Base-by-base conservation (phyloP, 2,329 filamentous ascomycete species). In the Ceratocystiopsis minuta region DNA sequence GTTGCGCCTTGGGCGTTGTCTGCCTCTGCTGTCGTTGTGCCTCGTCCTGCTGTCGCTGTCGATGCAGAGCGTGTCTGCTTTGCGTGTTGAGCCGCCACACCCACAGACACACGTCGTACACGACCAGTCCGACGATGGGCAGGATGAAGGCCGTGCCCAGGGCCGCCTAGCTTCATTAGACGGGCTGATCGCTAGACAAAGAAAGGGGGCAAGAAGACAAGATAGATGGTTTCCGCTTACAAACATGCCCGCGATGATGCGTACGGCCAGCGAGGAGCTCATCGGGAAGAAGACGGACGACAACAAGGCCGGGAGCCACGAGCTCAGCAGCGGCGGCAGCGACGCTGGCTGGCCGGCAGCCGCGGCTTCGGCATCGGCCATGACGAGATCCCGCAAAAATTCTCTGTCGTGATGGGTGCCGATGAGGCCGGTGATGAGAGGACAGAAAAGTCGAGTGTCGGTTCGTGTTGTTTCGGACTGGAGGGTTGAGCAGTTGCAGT, bases 81-180 rank as follows among this genome's bases (percentile, higher is more conserved):
- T 56, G 45, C 34, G 51, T 53, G 44, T 52, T 52, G 11, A 64
- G 57, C 49, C 70, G 62, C 62, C 65, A 73, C 35, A 67, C 47
- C 68, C 69, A 74, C 28, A 74, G 58, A 20, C 56, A 52, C 39
- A 74, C 52, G 51, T 75, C 70, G 49, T 70, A 63, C 28, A 61
- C 46, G 43, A 74, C 58, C 28, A 72, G 54, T n/a, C 60, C 52
- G 28, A 63, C 44, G 28, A 70, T 53, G 2, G 70, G 70, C 0
- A 67, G 45, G 36, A 64, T 57, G 36, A 69, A 61, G 11, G 65
- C 54, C 0, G 70, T 53, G 33, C 66, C 64, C 17, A 70, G 55
- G 3, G 55, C 55, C 40, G 64, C 55, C 65, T 68, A 10, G 9
- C 2, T 28, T 10, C 24, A 28, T 28, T 28, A 28, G 24, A 28